Evolutionary conservation across 2,329 filamentous ascomycete species (phyloP).

Genomic region (Ceratocystiopsis sp.): DNA sequence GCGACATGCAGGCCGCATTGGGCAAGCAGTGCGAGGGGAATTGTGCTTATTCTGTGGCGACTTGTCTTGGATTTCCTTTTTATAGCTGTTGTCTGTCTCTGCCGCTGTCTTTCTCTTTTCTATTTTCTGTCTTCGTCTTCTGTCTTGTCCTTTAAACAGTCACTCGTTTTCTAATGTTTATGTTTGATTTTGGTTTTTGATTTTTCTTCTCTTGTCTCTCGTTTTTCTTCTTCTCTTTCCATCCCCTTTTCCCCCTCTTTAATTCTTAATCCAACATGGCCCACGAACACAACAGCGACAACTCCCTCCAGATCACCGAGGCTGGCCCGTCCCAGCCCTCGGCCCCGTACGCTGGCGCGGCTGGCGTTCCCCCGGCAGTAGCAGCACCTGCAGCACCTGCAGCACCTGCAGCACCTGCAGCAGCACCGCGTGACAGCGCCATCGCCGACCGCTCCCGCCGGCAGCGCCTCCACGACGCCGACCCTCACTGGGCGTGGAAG

Average conservation of each 20-base stretch:
- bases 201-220: not conserved
- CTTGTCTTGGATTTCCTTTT: not conserved
- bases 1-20: too few relatives aligned
- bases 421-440: not conserved
- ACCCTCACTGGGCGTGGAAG: conserved; percentile 5
- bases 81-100: too few relatives aligned
- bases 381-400: not conserved
- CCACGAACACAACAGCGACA: too few relatives aligned
- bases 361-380: not conserved
- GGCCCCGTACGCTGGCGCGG: not conserved
- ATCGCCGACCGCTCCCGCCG: not conserved
- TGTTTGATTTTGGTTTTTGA: too few relatives aligned
- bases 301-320: too few relatives aligned
- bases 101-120: too few relatives aligned
- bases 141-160: not conserved
- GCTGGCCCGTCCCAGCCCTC: too few relatives aligned
- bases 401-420: not conserved
- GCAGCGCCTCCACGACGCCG: conserved; percentile 4
- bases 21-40: too few relatives aligned
- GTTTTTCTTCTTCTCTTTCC: not conserved
- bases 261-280: too few relatives aligned
- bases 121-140: not conserved
- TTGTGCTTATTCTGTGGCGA: too few relatives aligned
- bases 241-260: not conserved
- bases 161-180: not conserved